These are phyloP conservation scores for Magnusiomyces fungicola DNA, from an alignment of 1,139 yeast species.

Conservation along the genomic window DNA sequence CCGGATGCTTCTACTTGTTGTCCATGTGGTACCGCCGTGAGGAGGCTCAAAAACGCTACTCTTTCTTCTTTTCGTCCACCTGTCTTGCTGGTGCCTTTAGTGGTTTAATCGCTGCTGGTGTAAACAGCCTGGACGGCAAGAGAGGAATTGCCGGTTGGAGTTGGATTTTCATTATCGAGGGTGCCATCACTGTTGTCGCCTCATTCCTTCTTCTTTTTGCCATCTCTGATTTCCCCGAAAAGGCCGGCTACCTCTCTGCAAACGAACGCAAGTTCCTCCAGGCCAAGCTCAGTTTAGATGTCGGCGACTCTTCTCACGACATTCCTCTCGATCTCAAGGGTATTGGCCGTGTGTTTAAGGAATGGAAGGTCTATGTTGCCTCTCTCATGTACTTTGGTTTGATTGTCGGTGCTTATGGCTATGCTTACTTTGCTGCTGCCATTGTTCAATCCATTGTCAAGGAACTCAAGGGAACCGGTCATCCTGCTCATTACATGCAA, in stretches of 20 bases:
- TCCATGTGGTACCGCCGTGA: constrained; percentile 46
- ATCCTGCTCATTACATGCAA: constrained; percentile 43
- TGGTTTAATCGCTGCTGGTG: constrained; percentile 64
- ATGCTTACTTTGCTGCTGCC: constrained; percentile 63
- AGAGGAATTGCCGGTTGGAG: constrained; percentile 55
- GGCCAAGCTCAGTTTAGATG: constrained; percentile 39
- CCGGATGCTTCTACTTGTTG: constrained; percentile 62
- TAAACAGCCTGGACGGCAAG: constrained; percentile 43
- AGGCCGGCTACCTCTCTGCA: constrained; percentile 39
- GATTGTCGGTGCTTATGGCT: constrained; percentile 62
- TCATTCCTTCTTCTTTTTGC: constrained; percentile 55
- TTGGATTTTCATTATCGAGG: constrained; percentile 71
- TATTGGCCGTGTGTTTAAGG: constrained; percentile 30
- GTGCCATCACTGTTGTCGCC: constrained; percentile 57
- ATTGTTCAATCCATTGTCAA: constrained; percentile 43
- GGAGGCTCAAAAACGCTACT: constrained; percentile 63
- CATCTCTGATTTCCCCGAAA: constrained; percentile 72
- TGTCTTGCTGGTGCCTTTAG: constrained; percentile 77
- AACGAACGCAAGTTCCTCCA: constrained; percentile 37
- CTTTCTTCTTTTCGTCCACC: constrained; percentile 61
- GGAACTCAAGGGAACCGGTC: background rate
- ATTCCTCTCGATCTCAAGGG: constrained; percentile 29
- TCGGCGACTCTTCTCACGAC: constrained; percentile 37
- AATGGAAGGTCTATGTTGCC: constrained; percentile 45
- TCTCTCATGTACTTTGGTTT: constrained; percentile 57